phyloP scores from a whole-genome alignment of 176 grass and related monocot species.

The Dendrocalamus sinicus region DNA sequence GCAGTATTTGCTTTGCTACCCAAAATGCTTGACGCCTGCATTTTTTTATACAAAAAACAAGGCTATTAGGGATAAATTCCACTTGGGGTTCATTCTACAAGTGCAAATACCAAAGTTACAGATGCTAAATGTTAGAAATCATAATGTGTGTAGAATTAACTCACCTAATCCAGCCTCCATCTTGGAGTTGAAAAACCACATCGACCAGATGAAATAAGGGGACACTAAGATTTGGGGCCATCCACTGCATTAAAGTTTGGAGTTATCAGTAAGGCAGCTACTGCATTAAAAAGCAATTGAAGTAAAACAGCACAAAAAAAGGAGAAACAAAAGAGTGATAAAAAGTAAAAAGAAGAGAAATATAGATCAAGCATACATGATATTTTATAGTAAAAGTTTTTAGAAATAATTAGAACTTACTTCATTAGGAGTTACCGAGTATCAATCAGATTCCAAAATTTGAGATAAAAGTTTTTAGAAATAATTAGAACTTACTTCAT shows the following conservation, averaged over 20 bases:
- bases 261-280: slow-evolving; percentile 11
- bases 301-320: slow-evolving; percentile 5
- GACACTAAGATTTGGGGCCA: slow-evolving; percentile 85
- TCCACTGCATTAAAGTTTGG: slow-evolving; percentile 72
- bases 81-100: neutral
- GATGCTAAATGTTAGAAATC: slow-evolving; percentile 32
- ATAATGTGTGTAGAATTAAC: slow-evolving; percentile 35
- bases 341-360: slow-evolving; percentile 12
- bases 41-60: neutral
- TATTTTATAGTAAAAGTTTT: slow-evolving; percentile 18
- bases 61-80: slow-evolving; percentile 10
- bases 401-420: slow-evolving; percentile 52
- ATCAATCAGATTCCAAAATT: slow-evolving; percentile 59
- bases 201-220: slow-evolving; percentile 96
- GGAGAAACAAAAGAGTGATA: neutral
- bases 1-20: slow-evolving; percentile 95
- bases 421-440: slow-evolving; percentile 55
- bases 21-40: slow-evolving; percentile 97
- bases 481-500: slow-evolving; percentile 64
- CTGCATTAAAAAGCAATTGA: slow-evolving; percentile 25
- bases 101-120: slow-evolving; percentile 15
- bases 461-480: slow-evolving; percentile 32
- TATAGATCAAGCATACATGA: slow-evolving; percentile 14
- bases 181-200: slow-evolving; percentile 96
- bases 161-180: slow-evolving; percentile 97